These are phyloP conservation scores for Podospora conica DNA, from an alignment of 495 filamentous ascomycete species.

Conservation along the genomic window DNA sequence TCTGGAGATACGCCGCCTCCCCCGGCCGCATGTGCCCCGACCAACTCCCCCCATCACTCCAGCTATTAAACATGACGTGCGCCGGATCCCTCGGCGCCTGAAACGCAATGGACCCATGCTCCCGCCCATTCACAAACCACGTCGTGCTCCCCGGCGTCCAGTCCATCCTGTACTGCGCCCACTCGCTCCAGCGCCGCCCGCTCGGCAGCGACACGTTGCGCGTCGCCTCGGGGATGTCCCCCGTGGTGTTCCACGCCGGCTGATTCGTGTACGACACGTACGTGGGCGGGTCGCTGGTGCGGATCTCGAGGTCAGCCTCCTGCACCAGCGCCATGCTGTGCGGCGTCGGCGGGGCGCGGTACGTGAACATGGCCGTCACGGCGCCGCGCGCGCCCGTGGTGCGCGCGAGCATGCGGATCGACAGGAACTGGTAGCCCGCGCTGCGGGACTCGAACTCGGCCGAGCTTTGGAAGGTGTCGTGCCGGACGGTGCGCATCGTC, in stretches of 20 bases:
- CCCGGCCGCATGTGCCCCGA: constrained; percentile 60
- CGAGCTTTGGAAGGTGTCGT: constrained; percentile 50
- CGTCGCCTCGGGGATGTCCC: constrained; percentile 42
- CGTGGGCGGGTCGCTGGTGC: constrained; percentile 52
- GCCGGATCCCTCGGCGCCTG: constrained; percentile 56
- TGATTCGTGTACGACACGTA: constrained; percentile 70
- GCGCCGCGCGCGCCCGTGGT: constrained; percentile 50
- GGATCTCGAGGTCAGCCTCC: constrained; percentile 74
- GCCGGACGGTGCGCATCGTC: constrained; percentile 55
- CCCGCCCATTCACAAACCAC: constrained; percentile 60
- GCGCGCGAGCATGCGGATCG: constrained; percentile 54
- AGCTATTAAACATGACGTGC: constrained; percentile 62
- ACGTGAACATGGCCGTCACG: constrained; percentile 67
- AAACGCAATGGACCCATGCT: constrained; percentile 53
- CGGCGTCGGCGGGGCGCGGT: constrained; percentile 31
- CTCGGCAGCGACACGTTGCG: constrained; percentile 40
- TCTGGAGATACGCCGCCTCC: constrained; percentile 54
- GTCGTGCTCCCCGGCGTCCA: constrained; percentile 55
- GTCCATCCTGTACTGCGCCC: constrained; percentile 66
- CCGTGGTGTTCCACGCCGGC: constrained; percentile 44
- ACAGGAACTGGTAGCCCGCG: constrained; percentile 52
- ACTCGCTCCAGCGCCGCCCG: constrained; percentile 52
- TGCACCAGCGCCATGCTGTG: constrained; percentile 42
- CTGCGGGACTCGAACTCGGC: constrained; percentile 58
- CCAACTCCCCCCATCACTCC: constrained; percentile 71